Evolutionary conservation across 495 filamentous ascomycete species (phyloP).

Genomic region (Penicillium herquei): DNA sequence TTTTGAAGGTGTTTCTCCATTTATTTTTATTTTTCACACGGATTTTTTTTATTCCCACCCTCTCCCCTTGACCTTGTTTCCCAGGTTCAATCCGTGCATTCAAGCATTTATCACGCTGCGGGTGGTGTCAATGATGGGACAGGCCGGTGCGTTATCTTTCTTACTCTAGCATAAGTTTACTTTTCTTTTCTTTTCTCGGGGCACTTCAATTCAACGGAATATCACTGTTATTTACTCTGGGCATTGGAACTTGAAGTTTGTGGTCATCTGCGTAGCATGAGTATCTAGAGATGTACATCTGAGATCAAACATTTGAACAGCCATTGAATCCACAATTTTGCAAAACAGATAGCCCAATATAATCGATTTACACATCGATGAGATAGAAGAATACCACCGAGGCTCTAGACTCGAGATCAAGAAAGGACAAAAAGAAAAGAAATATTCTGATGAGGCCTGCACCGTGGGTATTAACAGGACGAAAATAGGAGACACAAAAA

Average conservation of each 20-base stretch:
- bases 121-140: slow-evolving; percentile 12
- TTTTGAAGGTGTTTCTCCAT: slow-evolving; percentile 10
- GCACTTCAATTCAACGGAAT: too few relatives aligned
- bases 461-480: slow-evolving; percentile 27
- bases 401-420: background rate
- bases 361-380: background rate
- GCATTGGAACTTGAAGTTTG: too few relatives aligned
- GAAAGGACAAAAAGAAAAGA: slow-evolving; percentile 3
- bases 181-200: too few relatives aligned
- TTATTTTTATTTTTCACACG: background rate
- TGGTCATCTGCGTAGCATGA: too few relatives aligned
- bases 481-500: slow-evolving; percentile 9
- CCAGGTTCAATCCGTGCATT: background rate
- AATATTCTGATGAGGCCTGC: slow-evolving; percentile 18
- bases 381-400: slow-evolving; percentile 6
- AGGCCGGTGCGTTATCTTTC: slow-evolving; percentile 1
- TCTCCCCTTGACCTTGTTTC: background rate
- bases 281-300: too few relatives aligned
- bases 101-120: slow-evolving; percentile 14
- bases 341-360: background rate
- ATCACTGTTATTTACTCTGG: too few relatives aligned
- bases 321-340: background rate
- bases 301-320: too few relatives aligned
- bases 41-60: slow-evolving; percentile 6
- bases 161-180: too few relatives aligned